Percentiles rank a stretch among this genome's conserved stretches.
phyloP scores from a whole-genome alignment of 2,329 filamentous ascomycete species.

The Proliferodiscus dingleyae region DNA sequence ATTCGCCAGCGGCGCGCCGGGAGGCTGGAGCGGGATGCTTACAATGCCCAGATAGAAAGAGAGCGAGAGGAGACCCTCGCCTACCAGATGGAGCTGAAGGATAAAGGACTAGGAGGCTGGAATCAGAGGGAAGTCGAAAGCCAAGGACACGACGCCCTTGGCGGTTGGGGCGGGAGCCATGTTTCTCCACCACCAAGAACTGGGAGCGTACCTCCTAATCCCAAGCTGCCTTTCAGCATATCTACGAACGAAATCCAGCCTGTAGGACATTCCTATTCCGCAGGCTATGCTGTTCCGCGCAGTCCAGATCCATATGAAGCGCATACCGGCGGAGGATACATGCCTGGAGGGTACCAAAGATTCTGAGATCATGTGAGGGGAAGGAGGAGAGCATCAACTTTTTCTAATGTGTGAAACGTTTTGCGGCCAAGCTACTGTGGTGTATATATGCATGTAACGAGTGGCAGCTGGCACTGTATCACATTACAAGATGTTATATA shows the following conservation, averaged over 20 bases:
- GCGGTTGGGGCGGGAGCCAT: conserved; percentile 24
- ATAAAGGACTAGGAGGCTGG: conserved; percentile 28
- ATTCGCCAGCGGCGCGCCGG: conserved; percentile 51
- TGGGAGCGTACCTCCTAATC: conserved; percentile 5
- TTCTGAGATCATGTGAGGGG: no score
- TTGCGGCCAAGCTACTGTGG: no score
- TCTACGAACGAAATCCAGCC: conserved; percentile 12
- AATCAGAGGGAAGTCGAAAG: conserved; percentile 17
- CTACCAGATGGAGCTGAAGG: conserved; percentile 28
- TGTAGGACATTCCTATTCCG: conserved; percentile 16
- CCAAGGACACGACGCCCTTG: conserved; percentile 26
- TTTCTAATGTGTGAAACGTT: no score
- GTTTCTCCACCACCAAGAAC: conserved; percentile 8
- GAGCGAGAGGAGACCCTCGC: conserved; percentile 26
- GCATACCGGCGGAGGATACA: no score
- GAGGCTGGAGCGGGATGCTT: conserved; percentile 42
- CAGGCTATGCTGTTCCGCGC: conserved; percentile 13
- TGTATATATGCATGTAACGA: no score
- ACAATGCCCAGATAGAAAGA: conserved; percentile 28
- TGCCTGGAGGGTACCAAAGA: no score
- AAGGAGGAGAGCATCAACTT: no score
- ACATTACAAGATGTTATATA: no score
- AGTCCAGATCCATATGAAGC: conserved; percentile 3
- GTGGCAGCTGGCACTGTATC: no score
- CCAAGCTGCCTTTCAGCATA: conserved; percentile 9